These are phyloP conservation scores for Neurospora sp. DNA, from an alignment of 495 filamentous ascomycete genomes.

Conservation along the genomic window DNA sequence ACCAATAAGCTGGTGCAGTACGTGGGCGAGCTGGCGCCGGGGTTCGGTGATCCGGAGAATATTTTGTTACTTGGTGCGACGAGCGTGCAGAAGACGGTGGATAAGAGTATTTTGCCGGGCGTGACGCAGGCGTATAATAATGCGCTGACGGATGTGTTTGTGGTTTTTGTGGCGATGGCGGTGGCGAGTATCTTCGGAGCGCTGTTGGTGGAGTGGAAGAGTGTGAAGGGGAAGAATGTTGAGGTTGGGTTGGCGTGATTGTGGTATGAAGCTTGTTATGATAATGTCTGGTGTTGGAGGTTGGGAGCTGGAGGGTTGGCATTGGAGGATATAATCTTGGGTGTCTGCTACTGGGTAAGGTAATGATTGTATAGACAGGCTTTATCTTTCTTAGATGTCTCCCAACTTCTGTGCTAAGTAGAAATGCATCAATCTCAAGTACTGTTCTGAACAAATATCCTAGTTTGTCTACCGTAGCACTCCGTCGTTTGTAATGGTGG, in stretches of 20 bases:
- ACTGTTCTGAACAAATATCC: no score
- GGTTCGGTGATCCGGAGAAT: constrained; percentile 31
- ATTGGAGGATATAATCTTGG: no score
- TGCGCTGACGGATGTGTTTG: constrained; percentile 57
- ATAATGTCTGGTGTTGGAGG: not conserved
- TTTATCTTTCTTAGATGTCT: no score
- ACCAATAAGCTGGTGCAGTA: constrained; percentile 55
- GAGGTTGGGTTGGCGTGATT: constrained; percentile 46
- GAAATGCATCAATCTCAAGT: no score
- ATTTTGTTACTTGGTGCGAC: constrained; percentile 60
- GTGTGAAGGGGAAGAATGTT: constrained; percentile 76
- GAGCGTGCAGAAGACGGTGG: constrained; percentile 42
- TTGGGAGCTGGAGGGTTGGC: no score
- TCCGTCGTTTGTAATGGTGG: no score
- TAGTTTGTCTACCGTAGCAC: no score
- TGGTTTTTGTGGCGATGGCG: constrained; percentile 56
- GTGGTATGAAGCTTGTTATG: not conserved
- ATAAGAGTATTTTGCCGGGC: constrained; percentile 27
- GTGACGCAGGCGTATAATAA: constrained; percentile 63
- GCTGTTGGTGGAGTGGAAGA: constrained; percentile 62
- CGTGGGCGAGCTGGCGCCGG: constrained; percentile 40
- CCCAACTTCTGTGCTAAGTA: no score
- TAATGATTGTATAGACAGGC: no score
- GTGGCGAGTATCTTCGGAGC: constrained; percentile 51
- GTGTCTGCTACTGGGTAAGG: no score